Evolutionary conservation across 495 filamentous ascomycete genomes (phyloP).

Genomic region (Hyaloscypha variabilis): DNA sequence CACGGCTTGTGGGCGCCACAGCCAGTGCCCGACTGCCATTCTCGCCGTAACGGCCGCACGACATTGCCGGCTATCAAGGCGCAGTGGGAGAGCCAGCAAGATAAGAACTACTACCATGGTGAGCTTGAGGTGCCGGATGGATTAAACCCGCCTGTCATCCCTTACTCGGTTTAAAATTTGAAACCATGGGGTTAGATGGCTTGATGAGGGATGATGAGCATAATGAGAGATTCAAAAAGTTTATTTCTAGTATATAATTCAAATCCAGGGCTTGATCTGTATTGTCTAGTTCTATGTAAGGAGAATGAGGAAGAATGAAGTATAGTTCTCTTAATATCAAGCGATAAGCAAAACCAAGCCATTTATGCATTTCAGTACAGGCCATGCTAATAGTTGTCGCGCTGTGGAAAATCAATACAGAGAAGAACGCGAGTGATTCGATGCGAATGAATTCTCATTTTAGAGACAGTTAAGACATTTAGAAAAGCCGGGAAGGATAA

Average conservation of each 20-base stretch:
- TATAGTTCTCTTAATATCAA: no score
- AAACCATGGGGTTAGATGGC: no score
- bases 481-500: no score
- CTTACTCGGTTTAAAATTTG: slow-evolving; percentile 19
- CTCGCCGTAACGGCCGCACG: slow-evolving; percentile 38
- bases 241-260: slow-evolving; percentile 21
- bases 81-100: slow-evolving; percentile 37
- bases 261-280: not conserved
- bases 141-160: slow-evolving; percentile 38
- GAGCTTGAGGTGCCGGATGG: slow-evolving; percentile 46
- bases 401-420: no score
- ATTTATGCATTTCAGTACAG: no score
- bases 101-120: slow-evolving; percentile 43
- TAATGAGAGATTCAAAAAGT: not conserved
- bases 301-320: no score
- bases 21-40: slow-evolving; percentile 27
- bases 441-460: no score
- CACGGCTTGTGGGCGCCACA: slow-evolving; percentile 33
- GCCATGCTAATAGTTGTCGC: no score
- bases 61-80: slow-evolving; percentile 42
- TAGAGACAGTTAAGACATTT: no score
- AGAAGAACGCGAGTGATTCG: no score
- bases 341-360: no score
- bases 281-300: not conserved
- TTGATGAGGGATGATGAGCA: not conserved